Conservation (phyloP, 2,329 filamentous ascomycete species). For the Byssochlamys sp. region DNA sequence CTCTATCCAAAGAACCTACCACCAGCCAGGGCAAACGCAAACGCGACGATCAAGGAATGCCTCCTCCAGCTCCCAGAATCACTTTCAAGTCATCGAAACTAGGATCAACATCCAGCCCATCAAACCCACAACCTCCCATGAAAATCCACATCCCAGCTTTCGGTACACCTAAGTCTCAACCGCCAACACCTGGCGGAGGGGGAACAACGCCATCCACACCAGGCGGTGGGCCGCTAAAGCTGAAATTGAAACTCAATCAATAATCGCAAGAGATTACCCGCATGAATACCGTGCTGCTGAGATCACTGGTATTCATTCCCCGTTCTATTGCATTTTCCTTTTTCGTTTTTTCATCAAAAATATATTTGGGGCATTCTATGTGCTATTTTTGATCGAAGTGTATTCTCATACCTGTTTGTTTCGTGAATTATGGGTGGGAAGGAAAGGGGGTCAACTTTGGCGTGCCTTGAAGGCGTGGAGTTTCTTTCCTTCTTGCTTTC, state of each 20-base stretch:
- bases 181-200: constrained; percentile 12
- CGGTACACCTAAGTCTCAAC: constrained; percentile 18
- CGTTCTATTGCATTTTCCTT: background rate
- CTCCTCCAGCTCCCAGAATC: constrained; percentile 28
- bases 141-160: constrained; percentile 27
- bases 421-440: background rate
- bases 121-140: constrained; percentile 11
- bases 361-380: background rate
- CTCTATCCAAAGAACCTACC: constrained; percentile 19
- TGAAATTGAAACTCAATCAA: constrained; percentile 33
- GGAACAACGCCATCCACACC: constrained; percentile 22
- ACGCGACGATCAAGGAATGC: constrained; percentile 28
- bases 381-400: background rate
- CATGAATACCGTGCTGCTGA: background rate
- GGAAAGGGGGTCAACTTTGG: background rate
- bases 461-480: background rate
- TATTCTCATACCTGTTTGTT: background rate
- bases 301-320: background rate
- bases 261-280: constrained; percentile 15
- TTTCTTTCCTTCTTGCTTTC: background rate
- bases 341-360: background rate
- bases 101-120: background rate
- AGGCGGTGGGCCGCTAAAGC: constrained; percentile 29
- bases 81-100: constrained; percentile 35
- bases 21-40: constrained; percentile 26